Percentiles rank a stretch among this genome's conserved stretches.
These are phyloP conservation scores for Gorgonomyces haynaldii DNA, from an alignment of 192 early-diverging fungal genomes.

Conservation along the genomic window DNA sequence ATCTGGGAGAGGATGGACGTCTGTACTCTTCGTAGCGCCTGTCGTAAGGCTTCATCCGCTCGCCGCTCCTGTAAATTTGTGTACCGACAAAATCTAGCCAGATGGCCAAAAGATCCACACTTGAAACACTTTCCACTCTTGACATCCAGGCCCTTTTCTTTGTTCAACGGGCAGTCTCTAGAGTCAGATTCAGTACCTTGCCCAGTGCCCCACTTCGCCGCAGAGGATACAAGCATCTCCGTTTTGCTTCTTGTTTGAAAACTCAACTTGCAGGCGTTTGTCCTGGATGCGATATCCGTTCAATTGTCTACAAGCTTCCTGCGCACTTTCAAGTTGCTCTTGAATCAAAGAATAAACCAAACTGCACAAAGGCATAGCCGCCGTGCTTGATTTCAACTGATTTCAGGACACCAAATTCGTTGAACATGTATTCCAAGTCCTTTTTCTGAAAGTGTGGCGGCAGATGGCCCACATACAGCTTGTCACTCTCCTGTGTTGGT, in stretches of 20 bases:
- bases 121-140: conserved; percentile 43
- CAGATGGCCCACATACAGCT: conserved; percentile 39
- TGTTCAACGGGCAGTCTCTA: conserved; percentile 37
- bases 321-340: conserved; percentile 35
- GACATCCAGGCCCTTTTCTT: conserved; percentile 38
- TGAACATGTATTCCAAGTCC: conserved; percentile 38
- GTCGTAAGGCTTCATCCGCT: no score
- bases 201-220: conserved; percentile 37
- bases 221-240: conserved; percentile 35
- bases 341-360: conserved; percentile 13
- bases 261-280: conserved; percentile 33
- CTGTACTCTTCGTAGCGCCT: neutral
- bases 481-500: no score
- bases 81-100: conserved; percentile 41
- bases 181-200: conserved; percentile 13
- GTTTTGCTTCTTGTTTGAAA: conserved; percentile 8
- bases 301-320: conserved; percentile 32
- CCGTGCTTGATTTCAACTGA: conserved; percentile 36
- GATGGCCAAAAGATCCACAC: conserved; percentile 37
- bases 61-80: no score
- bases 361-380: conserved; percentile 44
- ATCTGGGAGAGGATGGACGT: neutral
- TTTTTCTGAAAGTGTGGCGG: conserved; percentile 14
- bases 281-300: conserved; percentile 34
- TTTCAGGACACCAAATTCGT: neutral